These are phyloP conservation scores for Nemania sp. DNA, from an alignment of 2,329 filamentous ascomycete genomes.

Conservation along the genomic window DNA sequence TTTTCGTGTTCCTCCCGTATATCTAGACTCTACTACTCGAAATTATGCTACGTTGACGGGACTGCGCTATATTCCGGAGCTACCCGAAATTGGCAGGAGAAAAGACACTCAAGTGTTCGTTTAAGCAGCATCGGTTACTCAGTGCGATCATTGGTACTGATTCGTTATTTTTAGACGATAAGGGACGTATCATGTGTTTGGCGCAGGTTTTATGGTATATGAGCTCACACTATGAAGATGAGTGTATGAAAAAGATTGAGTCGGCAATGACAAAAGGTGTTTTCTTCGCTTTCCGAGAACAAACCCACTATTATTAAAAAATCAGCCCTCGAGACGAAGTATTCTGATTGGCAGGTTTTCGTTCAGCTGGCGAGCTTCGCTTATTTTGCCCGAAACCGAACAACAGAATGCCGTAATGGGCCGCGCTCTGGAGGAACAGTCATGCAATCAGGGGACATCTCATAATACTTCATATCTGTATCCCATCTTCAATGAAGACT, in stretches of 20 bases:
- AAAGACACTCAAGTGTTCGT: neutral
- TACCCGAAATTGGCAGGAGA: constrained; percentile 14
- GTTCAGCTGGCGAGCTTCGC: constrained; percentile 2
- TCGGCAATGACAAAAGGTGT: neutral
- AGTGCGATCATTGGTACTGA: constrained; percentile 6
- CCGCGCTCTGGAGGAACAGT: neutral
- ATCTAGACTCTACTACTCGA: neutral
- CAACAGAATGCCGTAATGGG: neutral
- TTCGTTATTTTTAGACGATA: neutral
- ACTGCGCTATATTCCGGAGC: neutral
- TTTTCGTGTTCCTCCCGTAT: neutral
- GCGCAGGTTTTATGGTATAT: neutral
- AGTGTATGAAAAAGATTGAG: neutral
- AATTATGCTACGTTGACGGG: neutral
- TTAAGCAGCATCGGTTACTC: constrained; percentile 11
- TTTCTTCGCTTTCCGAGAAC: constrained; percentile 14
- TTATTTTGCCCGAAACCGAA: constrained; percentile 12
- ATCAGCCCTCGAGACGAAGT: constrained; percentile 1
- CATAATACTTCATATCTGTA: neutral
- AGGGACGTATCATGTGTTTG: neutral
- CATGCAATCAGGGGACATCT: neutral
- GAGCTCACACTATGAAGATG: neutral
- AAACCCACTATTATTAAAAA: neutral
- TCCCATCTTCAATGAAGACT: neutral
- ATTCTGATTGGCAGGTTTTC: neutral